Base-by-base conservation (phyloP, 2,329 filamentous ascomycete genomes). In the Cercospora sesami region DNA sequence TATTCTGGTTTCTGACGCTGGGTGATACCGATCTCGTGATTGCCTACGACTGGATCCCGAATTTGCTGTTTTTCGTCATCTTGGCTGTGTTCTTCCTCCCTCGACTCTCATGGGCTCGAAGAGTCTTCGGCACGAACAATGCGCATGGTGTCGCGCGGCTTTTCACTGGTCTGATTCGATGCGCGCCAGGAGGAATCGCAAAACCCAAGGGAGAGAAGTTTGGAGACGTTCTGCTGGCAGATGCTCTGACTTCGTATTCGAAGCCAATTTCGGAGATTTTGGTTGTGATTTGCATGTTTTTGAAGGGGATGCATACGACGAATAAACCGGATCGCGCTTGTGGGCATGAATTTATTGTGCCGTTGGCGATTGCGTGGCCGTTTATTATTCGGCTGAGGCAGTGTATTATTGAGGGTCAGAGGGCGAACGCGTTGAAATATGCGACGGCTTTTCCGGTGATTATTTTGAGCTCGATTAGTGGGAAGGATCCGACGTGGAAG, bases 391-490 rank as follows among this genome's bases (percentile, higher is more conserved):
- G 95, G 3, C 83, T 99, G 45, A 87, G 94, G 59, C 95, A 99
- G 81, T 99, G 95, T 79, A 80, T 97, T 70, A 96, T 91, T 70
- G 95, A 98, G 79, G 97, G 94, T 78, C 76, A 77, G 67, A 63
- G 97, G 31, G 93, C 93, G 78, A 99, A 99, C 84, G 94, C 94
- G 9, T 82, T 93, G 75, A 99, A 99, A 81, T 99, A 99, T 80
- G 87, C 91, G n/a, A 93, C 89, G 9, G 93, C 94, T 0, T 97
- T 98, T 75, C 95, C 95, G 3, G 94, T 98, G 64, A 91, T 98
- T 74, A 84, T 94, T 51, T 84, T 97, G 63, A 72, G 72, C 58
- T 71, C 72, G 5, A 67, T 73, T 63, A 67, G 68, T 55, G 66
- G 71, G 16, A 72, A 64, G 39, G 66, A 71, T 33, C 61, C 67